Evolutionary conservation across 129 eudicot genomes (phyloP).

Genomic region (Flaveria trinervia): DNA sequence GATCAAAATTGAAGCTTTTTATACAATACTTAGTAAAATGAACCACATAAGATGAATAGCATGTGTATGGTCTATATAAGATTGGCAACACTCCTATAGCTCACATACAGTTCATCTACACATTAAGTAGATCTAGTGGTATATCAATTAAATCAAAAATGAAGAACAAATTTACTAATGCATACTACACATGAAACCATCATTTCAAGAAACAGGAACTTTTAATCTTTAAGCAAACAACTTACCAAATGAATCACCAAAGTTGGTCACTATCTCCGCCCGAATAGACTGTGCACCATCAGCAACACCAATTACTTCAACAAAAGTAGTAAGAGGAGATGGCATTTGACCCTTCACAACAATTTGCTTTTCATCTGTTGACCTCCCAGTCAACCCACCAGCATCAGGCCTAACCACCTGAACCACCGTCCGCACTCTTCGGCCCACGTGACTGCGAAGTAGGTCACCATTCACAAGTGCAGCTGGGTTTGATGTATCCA

Average conservation of each 20-base stretch:
- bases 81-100: background rate
- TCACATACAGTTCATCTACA: background rate
- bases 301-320: slow-evolving; percentile 90
- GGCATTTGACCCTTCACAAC: slow-evolving; percentile 55
- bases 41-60: background rate
- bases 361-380: slow-evolving; percentile 76
- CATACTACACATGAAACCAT: background rate
- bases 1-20: background rate
- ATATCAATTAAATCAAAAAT: background rate
- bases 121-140: background rate
- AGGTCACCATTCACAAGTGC: slow-evolving; percentile 80
- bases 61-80: background rate
- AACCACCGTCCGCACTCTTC: slow-evolving; percentile 73
- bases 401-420: slow-evolving; percentile 73
- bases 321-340: slow-evolving; percentile 57
- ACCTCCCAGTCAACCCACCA: slow-evolving; percentile 54
- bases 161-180: background rate
- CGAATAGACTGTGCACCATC: slow-evolving; percentile 57
- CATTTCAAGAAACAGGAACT: background rate
- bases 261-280: slow-evolving; percentile 77
- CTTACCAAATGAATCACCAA: slow-evolving; percentile 80
- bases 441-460: slow-evolving; percentile 57
- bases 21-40: background rate
- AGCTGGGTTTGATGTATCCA: slow-evolving; percentile 92
- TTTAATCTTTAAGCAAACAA: background rate